Evolutionary conservation across 306 rosid species (phyloP), one percentile per base, ranked within the genome.

Genomic region (Ammopiptanthus mongolicus): DNA sequence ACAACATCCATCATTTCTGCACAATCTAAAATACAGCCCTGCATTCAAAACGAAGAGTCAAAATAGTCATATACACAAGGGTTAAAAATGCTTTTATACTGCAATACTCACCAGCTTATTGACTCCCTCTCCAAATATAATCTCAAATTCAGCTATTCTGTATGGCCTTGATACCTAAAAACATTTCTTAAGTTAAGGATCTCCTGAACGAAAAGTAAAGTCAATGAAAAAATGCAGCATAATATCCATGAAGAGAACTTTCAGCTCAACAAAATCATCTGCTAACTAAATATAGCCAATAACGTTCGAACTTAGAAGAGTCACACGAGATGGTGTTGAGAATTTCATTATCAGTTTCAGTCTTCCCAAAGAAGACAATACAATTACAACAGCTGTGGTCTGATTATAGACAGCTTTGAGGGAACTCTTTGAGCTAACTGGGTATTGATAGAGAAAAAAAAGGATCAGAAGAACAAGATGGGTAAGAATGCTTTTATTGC

Each of bases 11-110:
- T 80, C 37, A 82, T 78, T 86, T 95, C 98, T 58, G 97, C 98
- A 84, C 97, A 95, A 86, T 95, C 98, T 83, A 95, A 86, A 79
- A 95, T 73, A 85, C 98, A 95, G 33, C 97, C 98, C 98, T 95
- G 96, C 75, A 84, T 78, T 65, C 29, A 78, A 67, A 73, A 76
- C 69, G 34, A n/a, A 33, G 21, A 37, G 75, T 83, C 42, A 81
- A 66, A 84, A 79, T 44, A 59, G 63, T 53, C 59, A 41, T 42
- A 72, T 33, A 36, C 17, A 39, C 69, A 29, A 25, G 42, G 60
- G 55, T 67, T 75, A 57, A 15, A 71, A 72, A 44, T n/a, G 31
- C 41, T 52, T 74, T 18, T 36, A 14, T 17, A 69, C 51, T 5
- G 68, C 76, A 21, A 62, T 56, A 77, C 96, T 80, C 15, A 95